Evolutionary conservation across 1,284 basidiomycete species (phyloP).

Genomic region (Gastroboletus turbinatus): DNA sequence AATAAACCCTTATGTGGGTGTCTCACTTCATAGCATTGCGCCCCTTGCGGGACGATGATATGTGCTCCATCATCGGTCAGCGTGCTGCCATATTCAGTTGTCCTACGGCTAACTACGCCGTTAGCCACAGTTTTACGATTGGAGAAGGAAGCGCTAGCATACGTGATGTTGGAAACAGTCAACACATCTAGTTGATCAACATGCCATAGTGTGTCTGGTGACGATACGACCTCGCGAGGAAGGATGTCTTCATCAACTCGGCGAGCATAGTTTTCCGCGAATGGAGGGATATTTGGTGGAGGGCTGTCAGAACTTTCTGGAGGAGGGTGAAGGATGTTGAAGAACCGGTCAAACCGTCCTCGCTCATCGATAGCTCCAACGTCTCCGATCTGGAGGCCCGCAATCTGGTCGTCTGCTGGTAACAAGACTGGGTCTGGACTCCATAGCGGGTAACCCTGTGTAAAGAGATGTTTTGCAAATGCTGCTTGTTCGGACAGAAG

Average conservation of each 20-base stretch:
- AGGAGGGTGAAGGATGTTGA: slow-evolving; percentile 4
- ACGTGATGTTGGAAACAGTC: neutral
- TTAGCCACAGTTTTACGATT: no score
- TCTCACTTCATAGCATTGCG: neutral
- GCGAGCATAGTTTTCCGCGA: neutral
- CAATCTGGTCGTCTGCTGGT: neutral
- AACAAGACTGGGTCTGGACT: slow-evolving; percentile 5
- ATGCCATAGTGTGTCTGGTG: neutral
- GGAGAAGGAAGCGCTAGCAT: no score
- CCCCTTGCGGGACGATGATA: slow-evolving; percentile 5
- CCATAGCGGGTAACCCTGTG: slow-evolving; percentile 4
- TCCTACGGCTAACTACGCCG: no score
- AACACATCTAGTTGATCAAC: neutral
- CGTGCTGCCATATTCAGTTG: no score
- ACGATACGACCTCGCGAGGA: neutral
- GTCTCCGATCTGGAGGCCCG: slow-evolving; percentile 5
- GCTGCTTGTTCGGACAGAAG: neutral
- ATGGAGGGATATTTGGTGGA: neutral
- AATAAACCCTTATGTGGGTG: neutral
- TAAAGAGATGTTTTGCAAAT: slow-evolving; percentile 1
- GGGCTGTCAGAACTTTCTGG: neutral
- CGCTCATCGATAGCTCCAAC: slow-evolving; percentile 3
- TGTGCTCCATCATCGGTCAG: neutral
- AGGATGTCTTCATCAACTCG: neutral
- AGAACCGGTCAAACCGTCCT: slow-evolving; percentile 1